phyloP scores from a whole-genome alignment of 2,329 filamentous ascomycete genomes.

The Didymosphaeria variabile region DNA sequence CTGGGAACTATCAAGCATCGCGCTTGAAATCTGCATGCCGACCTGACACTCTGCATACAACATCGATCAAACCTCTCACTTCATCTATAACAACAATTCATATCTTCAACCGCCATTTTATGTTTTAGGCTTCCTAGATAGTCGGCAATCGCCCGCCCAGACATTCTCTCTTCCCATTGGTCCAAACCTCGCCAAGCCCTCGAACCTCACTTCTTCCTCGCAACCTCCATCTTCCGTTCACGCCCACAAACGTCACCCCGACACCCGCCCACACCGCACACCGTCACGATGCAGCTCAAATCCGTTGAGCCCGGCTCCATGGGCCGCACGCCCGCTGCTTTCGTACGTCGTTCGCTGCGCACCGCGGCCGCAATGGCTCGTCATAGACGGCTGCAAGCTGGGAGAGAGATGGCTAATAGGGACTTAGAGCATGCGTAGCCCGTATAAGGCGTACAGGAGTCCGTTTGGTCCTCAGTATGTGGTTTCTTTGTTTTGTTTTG shows the following conservation, averaged over 20 bases:
- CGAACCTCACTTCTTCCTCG: slow-evolving; percentile 1
- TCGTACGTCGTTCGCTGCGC: slow-evolving; percentile 29
- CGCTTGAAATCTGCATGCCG: no score
- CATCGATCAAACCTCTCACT: no score
- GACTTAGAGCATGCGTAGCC: slow-evolving; percentile 42
- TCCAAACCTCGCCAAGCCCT: slow-evolving; percentile 2
- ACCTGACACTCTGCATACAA: no score
- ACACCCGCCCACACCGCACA: slow-evolving; percentile 1
- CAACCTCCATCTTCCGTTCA: not conserved
- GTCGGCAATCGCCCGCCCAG: no score
- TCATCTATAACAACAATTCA: no score
- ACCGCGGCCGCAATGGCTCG: slow-evolving; percentile 21
- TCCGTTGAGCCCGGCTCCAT: slow-evolving; percentile 23
- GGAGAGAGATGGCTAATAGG: slow-evolving; percentile 25
- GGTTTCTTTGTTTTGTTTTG: slow-evolving; percentile 20
- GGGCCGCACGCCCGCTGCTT: slow-evolving; percentile 40
- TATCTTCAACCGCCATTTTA: no score
- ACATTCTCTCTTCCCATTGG: slow-evolving; percentile 10
- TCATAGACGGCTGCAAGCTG: not conserved
- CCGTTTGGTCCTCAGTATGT: slow-evolving; percentile 67
- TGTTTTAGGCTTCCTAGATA: no score
- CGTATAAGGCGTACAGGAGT: slow-evolving; percentile 63
- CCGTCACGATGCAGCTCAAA: slow-evolving; percentile 30
- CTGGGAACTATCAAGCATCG: no score
- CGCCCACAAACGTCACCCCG: slow-evolving; percentile 4